Base-by-base conservation (phyloP, 2,329 filamentous ascomycete species). In the Talaromyces sp. region DNA sequence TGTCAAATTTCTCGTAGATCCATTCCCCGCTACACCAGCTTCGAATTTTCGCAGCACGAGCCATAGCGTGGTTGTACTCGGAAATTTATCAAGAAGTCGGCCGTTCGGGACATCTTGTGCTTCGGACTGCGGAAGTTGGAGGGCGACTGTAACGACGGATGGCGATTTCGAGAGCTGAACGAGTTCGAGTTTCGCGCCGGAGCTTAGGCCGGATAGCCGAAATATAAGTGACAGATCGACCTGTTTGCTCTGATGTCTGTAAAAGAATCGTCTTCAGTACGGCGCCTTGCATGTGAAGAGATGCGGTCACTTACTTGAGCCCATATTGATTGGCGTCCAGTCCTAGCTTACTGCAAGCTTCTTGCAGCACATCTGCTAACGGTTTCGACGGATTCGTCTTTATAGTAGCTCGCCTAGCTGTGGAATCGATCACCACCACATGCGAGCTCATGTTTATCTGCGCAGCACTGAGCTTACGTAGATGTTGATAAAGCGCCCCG, bases 161-260 rank as follows among this genome's bases (percentile, higher is more conserved):
- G 93, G 89, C 0, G 92, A 95, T 63, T 91, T 90, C 52, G 93
- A 95, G 64, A 89, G 88, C 72, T 91, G 88, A 23, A 97, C 89
- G 57, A 99, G 89, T 73, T 98, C 93, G 63, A 99, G 86, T 73
- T 96, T 96, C 64, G 95, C 93, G 65, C 95, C 95, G 40, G 91
- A 85, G 12, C 84, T 82, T 5, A 99, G 87, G 57, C 92, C 91
- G 5, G 92, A 89, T 31, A 93, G 86, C 55, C 93, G 88, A 73
- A 93, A 91, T 46, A 91, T 89, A 62, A 92, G 84, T 6, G 92
- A 93, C 8, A 99, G 84, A 71, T 97, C 92, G 63, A 99, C 81
- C 37, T 86, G 82, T 72, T 93, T 96, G 76, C 93, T 90, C 73
- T 92, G 92, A 75, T 93, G 82, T 70, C 90, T 92, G 63, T 21